Percentiles rank a stretch among this genome's conserved stretches.
Conservation (phyloP, 106 monocot genomes). For the Cymbidium sinense region DNA sequence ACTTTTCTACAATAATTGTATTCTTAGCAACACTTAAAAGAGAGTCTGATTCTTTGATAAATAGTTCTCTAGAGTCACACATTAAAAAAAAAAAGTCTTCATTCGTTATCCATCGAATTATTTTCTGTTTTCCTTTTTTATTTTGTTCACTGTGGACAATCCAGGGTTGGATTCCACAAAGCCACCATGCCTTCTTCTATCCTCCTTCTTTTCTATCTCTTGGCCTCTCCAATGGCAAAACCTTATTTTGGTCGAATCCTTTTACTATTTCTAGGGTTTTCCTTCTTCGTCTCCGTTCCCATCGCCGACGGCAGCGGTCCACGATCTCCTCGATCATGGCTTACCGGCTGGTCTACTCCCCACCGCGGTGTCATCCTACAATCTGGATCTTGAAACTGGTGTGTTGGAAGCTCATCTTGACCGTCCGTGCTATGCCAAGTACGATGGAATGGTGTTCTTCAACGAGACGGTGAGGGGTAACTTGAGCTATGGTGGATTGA, state of each 20-base stretch:
- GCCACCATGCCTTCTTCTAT: background rate
- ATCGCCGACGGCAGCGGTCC: slow-evolving; percentile 12
- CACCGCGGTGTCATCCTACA: slow-evolving; percentile 25
- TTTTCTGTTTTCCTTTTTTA: too few relatives aligned
- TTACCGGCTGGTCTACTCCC: slow-evolving; percentile 57
- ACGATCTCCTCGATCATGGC: slow-evolving; percentile 50
- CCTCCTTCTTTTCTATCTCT: background rate
- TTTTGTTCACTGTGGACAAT: background rate
- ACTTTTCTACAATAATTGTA: too few relatives aligned
- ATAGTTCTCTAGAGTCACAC: too few relatives aligned
- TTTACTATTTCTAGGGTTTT: background rate
- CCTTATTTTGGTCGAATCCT: background rate
- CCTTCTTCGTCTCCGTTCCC: background rate
- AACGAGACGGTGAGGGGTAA: slow-evolving; percentile 38
- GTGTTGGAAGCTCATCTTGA: slow-evolving; percentile 36
- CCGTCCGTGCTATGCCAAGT: slow-evolving; percentile 41
- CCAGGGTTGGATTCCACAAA: background rate
- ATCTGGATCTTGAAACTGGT: slow-evolving; percentile 24
- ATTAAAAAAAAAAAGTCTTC: too few relatives aligned
- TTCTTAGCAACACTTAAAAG: too few relatives aligned
- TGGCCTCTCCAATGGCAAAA: background rate
- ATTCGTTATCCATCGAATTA: too few relatives aligned
- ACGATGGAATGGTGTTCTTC: slow-evolving; percentile 45
- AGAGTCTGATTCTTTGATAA: too few relatives aligned
- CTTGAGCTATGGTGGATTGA: slow-evolving; percentile 49